phyloP scores from a whole-genome alignment of 148 eudicot species.

The Selenicereus undatus region DNA sequence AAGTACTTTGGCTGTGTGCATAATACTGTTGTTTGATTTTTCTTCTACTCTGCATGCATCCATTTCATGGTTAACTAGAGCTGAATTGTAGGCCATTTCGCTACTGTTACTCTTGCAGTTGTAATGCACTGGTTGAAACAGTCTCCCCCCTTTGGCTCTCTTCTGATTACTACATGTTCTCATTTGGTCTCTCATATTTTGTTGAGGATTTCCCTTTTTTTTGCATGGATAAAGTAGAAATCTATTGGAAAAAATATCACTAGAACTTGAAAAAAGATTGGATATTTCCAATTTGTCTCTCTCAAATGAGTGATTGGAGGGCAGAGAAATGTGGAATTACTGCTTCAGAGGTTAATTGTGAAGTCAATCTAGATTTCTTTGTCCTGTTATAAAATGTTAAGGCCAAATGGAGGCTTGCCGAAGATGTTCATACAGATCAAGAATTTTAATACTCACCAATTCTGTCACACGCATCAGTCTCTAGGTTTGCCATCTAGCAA shows the following conservation, averaged over 20 bases:
- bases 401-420: background rate
- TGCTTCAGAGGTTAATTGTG: background rate
- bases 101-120: background rate
- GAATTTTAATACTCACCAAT: background rate
- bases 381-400: background rate
- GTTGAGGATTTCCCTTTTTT: background rate
- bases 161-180: background rate
- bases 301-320: background rate
- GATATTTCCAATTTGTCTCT: background rate
- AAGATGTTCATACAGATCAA: background rate
- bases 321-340: background rate
- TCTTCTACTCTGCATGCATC: too few relatives aligned
- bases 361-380: background rate
- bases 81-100: background rate
- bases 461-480: background rate
- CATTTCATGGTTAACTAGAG: background rate
- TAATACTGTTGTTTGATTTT: too few relatives aligned
- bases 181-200: background rate
- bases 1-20: conserved; percentile 2
- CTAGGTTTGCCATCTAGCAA: conserved; percentile 5
- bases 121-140: background rate
- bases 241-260: background rate
- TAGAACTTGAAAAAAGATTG: background rate
- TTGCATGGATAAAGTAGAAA: background rate
- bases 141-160: background rate